These are phyloP conservation scores for Tinospora cordifolia DNA, from an alignment of 164 flowering plant species.

Conservation along the genomic window DNA sequence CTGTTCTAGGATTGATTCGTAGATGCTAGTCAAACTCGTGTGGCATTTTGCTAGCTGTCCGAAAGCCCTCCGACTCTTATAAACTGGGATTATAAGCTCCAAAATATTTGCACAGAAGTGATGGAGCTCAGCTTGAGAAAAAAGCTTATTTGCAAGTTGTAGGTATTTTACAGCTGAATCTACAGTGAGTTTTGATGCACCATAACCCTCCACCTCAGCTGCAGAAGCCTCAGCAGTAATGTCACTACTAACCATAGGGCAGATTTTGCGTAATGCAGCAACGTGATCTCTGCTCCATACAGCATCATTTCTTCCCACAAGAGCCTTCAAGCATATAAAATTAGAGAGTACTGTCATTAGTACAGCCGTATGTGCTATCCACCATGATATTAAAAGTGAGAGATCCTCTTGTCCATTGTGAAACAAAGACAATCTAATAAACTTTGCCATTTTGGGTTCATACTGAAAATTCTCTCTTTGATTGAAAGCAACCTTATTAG, in stretches of 20 bases:
- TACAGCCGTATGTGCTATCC: neutral
- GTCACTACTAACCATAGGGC: constrained; percentile 91
- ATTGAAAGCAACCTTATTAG: too few species aligned
- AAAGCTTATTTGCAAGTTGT: constrained; percentile 94
- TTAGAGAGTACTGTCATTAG: neutral
- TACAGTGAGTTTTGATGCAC: constrained; percentile 96
- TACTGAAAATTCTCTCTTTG: too few species aligned
- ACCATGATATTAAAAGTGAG: neutral
- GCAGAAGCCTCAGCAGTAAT: constrained; percentile 86
- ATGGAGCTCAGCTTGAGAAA: constrained; percentile 91
- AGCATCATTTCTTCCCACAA: constrained; percentile 93
- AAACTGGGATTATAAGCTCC: constrained; percentile 95
- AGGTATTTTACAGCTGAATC: constrained; percentile 98
- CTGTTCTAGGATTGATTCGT: constrained; percentile 95
- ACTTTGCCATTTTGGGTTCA: too few species aligned
- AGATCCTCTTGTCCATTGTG: neutral
- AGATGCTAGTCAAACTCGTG: constrained; percentile 80
- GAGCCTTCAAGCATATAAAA: constrained; percentile 51
- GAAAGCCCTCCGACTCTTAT: constrained; percentile 85
- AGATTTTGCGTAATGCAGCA: constrained; percentile 70
- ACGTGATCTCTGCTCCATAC: constrained; percentile 91
- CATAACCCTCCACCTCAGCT: constrained; percentile 98
- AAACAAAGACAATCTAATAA: neutral
- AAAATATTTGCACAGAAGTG: constrained; percentile 95
- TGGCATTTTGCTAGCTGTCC: constrained; percentile 98